Conservation (phyloP, 306 rosid species). For the Trichosanthes truncata region DNA sequence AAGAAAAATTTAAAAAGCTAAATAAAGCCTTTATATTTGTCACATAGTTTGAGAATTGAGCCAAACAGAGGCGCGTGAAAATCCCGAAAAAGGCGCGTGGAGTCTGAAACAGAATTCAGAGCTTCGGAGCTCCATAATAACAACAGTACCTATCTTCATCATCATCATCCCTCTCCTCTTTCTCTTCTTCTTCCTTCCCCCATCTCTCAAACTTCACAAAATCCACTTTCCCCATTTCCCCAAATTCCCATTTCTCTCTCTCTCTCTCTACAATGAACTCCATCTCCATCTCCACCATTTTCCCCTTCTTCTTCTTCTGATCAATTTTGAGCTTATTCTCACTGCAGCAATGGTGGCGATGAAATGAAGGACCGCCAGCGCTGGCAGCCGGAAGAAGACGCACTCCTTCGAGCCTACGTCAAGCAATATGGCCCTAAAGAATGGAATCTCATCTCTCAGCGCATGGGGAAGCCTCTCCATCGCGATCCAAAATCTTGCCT, state of each 20-base stretch:
- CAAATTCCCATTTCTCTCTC: neutral
- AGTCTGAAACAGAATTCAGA: neutral
- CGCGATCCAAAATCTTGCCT: constrained; percentile 49
- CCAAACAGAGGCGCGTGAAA: neutral
- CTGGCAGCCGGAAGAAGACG: constrained; percentile 52
- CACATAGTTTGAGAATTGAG: neutral
- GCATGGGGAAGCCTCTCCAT: constrained; percentile 32
- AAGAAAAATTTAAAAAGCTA: neutral
- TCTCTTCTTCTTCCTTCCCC: neutral
- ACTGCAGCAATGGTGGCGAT: constrained; percentile 11
- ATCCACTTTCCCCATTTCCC: neutral
- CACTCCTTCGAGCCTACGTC: constrained; percentile 41
- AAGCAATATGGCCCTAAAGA: constrained; percentile 36
- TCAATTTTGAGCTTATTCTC: neutral
- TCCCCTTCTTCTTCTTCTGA: neutral
- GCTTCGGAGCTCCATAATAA: neutral
- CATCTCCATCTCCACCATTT: neutral
- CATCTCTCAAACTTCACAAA: neutral
- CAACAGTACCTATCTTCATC: constrained; percentile 8
- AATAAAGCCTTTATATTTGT: neutral
- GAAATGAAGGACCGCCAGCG: constrained; percentile 52
- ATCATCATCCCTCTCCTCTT: neutral
- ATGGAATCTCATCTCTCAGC: constrained; percentile 32
- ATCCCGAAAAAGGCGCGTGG: neutral
- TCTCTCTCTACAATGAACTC: neutral